Percentiles rank a stretch among this genome's conserved stretches.
phyloP scores from a whole-genome alignment of 257 asterid genomes.

The Scutellaria galericulata region DNA sequence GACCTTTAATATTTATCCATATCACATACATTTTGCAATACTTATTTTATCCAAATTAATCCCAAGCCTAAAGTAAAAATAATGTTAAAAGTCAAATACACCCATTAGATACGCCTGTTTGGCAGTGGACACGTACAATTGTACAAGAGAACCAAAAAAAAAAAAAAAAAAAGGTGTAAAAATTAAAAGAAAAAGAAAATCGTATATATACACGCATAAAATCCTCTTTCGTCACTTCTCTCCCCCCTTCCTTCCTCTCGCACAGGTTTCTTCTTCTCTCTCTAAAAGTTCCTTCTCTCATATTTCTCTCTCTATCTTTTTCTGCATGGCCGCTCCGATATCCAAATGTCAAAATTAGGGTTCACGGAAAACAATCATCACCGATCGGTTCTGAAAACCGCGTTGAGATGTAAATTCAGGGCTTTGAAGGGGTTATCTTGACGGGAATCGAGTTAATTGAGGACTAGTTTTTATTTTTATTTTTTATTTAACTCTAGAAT shows the following conservation, averaged over 20 bases:
- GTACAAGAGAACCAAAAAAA: neutral
- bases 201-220: constrained; percentile 18
- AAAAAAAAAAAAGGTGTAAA: constrained; percentile 13
- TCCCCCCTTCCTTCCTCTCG: constrained; percentile 36
- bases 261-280: constrained; percentile 33
- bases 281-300: constrained; percentile 33
- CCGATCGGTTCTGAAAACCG: constrained; percentile 33
- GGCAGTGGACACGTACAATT: constrained; percentile 17
- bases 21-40: no score
- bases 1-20: no score
- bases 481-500: constrained; percentile 35
- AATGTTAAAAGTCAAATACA: neutral
- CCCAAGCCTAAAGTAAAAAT: no score
- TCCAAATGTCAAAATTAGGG: constrained; percentile 58
- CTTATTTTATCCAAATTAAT: no score
- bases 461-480: constrained; percentile 20
- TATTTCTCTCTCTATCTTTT: constrained; percentile 36
- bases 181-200: no score
- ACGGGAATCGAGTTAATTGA: constrained; percentile 37
- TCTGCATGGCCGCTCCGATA: constrained; percentile 59
- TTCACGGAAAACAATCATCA: neutral
- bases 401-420: constrained; percentile 56
- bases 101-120: neutral
- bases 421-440: constrained; percentile 41
- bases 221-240: constrained; percentile 40